Percentiles rank a stretch among this genome's conserved stretches.
These are phyloP conservation scores for Aspergillus heteromorphus DNA, from an alignment of 495 filamentous ascomycete genomes.

Conservation along the genomic window DNA sequence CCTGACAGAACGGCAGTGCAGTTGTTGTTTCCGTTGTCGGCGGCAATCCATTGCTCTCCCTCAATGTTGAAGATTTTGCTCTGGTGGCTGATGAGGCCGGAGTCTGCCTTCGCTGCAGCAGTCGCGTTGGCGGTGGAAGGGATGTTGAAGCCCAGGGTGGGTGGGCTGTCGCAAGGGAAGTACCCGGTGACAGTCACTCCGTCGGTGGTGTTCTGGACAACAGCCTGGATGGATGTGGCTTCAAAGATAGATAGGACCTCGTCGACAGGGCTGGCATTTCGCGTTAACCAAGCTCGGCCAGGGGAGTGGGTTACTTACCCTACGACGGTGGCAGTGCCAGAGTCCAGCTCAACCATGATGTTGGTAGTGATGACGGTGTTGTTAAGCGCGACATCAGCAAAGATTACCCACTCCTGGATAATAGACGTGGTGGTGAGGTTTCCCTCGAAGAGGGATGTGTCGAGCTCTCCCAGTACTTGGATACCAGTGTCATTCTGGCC, in stretches of 20 bases:
- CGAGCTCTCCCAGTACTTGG: slow-evolving; percentile 7
- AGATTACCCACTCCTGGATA: slow-evolving; percentile 7
- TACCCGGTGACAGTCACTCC: slow-evolving; percentile 4
- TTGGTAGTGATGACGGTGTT: slow-evolving; percentile 1
- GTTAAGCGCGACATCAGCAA: slow-evolving; percentile 10
- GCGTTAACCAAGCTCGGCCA: background rate
- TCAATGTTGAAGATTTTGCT: slow-evolving; percentile 4
- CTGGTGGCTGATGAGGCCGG: background rate
- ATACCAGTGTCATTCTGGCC: slow-evolving; percentile 5
- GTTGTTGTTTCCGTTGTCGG: slow-evolving; percentile 12
- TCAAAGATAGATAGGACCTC: slow-evolving; percentile 6
- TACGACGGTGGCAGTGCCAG: slow-evolving; percentile 11
- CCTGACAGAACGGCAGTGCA: slow-evolving; percentile 10
- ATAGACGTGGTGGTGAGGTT: slow-evolving; percentile 7
- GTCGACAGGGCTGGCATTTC: background rate
- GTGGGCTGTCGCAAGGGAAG: slow-evolving; percentile 12
- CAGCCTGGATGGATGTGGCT: background rate
- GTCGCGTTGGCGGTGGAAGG: slow-evolving; percentile 3
- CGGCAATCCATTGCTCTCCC: slow-evolving; percentile 1
- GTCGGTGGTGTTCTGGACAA: background rate
- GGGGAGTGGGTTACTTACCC: slow-evolving; percentile 1
- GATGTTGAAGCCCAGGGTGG: slow-evolving; percentile 5
- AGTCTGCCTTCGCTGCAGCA: background rate
- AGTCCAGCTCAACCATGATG: slow-evolving; percentile 3
- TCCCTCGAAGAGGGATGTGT: slow-evolving; percentile 10